A percentile compares a stretch with the other conserved stretches of the same genome.
Conservation (phyloP, 352 stramenopile species). For the Globisporangium acanthophoron region DNA sequence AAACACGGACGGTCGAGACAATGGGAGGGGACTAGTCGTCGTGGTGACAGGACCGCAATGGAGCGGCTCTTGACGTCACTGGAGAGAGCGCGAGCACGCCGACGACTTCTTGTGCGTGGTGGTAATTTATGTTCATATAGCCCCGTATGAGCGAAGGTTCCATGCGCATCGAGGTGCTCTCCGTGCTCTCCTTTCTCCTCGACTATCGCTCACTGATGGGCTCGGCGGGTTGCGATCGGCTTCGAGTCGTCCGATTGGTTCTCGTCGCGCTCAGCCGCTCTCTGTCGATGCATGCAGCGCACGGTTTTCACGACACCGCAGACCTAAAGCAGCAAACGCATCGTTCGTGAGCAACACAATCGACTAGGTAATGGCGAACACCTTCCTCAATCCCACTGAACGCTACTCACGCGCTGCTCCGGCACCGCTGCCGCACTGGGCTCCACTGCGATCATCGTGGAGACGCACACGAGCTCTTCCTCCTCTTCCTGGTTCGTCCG, state of each 20-base stretch:
- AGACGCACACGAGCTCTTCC: conserved; percentile 71
- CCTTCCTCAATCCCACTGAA: neutral
- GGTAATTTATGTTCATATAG: conserved; percentile 12
- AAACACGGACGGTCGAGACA: no score
- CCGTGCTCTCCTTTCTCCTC: neutral
- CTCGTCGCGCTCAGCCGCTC: conserved; percentile 13
- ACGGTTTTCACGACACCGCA: conserved; percentile 38
- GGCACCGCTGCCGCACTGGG: conserved; percentile 7
- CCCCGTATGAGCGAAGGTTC: neutral
- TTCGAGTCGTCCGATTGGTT: conserved; percentile 14
- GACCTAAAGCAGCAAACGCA: conserved; percentile 9
- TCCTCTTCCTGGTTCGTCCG: conserved; percentile 25
- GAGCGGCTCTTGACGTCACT: no score
- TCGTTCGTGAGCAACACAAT: neutral
- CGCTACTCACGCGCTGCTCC: conserved; percentile 24
- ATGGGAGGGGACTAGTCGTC: no score
- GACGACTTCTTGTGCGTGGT: conserved; percentile 1
- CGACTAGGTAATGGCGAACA: neutral
- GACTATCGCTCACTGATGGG: neutral
- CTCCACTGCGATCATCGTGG: conserved; percentile 56
- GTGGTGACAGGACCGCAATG: no score
- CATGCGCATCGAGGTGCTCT: neutral
- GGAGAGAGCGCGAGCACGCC: neutral
- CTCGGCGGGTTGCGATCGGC: neutral
- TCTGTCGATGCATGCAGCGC: conserved; percentile 30